Base-by-base conservation (phyloP, 169 alveolate genomes). In the Plasmodium adleri region DNA sequence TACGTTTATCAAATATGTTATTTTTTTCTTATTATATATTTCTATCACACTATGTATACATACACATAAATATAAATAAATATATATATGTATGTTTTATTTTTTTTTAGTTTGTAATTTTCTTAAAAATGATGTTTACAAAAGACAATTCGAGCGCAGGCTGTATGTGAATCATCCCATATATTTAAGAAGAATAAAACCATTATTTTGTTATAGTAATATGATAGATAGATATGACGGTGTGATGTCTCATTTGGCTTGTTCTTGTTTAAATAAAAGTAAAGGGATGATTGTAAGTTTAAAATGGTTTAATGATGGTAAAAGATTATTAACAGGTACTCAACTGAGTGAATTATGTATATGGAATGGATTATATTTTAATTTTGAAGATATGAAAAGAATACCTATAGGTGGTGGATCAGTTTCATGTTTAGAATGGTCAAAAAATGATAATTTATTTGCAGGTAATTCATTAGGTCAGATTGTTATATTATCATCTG, bases 281-380 rank as follows among this genome's bases (percentile, higher is more conserved):
- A 78, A 78, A 66, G 89, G 89, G 20, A 67, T 67, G 68, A 78
- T 78, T 47, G 54, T 54, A 43, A 78, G 89, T 47, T 59, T 78
- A 13, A 78, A 91, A 88, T 96, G 97, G 97, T 95, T 95, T 88
- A 97, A 97, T 56, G 94, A 93, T 63, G 98, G 98, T 39, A 94
- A 94, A 92, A 90, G 95, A 54, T 91, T 96, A 50, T 73, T 96
- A 87, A 97, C 96, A 26, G 98, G 98, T 45, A 96, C 98, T n/a
- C 97, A 93, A 62, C 95, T 96, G 5, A 97, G 98, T 17, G 96
- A 96, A 73, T 78, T 96, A 43, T 94, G 95, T 45, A 94, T 96
- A 75, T 96, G 98, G 98, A 94, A 92, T 89, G 98, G 98, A 12
- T 67, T 91, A 10, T 90, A 93, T 49, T 96, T 96, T 75, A 95